phyloP scores from a whole-genome alignment of 768 basidiomycete species.

The Hebeloma cylindrosporum region DNA sequence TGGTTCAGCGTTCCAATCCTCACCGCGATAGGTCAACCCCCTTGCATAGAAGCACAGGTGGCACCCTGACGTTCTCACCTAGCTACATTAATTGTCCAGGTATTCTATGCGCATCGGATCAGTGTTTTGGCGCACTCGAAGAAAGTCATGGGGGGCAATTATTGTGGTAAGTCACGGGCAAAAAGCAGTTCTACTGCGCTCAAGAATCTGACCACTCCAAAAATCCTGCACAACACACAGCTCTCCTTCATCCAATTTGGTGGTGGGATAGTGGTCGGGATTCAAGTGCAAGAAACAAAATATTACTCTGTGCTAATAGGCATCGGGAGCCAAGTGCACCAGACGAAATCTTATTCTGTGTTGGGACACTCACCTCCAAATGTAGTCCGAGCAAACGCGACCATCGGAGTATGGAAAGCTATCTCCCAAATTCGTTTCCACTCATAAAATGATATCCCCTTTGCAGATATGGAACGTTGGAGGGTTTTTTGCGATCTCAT shows the following conservation, averaged over 20 bases:
- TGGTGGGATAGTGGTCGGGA: slow-evolving; percentile 13
- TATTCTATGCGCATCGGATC: slow-evolving; percentile 16
- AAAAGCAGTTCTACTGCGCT: too few relatives aligned
- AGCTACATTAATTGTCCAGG: slow-evolving; percentile 16
- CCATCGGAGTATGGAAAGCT: too few relatives aligned
- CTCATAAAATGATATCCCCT: too few relatives aligned
- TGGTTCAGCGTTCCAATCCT: slow-evolving; percentile 20
- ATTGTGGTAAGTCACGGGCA: slow-evolving; percentile 10
- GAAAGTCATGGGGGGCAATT: slow-evolving; percentile 3
- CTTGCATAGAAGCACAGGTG: neutral
- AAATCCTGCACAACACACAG: neutral
- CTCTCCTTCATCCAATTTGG: slow-evolving; percentile 3
- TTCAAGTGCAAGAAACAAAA: slow-evolving; percentile 14
- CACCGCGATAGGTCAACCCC: slow-evolving; percentile 10
- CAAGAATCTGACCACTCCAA: neutral
- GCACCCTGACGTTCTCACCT: neutral
- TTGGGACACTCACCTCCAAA: neutral
- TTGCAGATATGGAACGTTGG: slow-evolving; percentile 16
- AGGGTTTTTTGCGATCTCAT: slow-evolving; percentile 16
- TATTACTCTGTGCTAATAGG: slow-evolving; percentile 11
- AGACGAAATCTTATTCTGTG: neutral
- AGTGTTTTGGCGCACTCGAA: slow-evolving; percentile 6
- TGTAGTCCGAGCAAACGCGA: too few relatives aligned
- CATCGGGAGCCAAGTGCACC: neutral
- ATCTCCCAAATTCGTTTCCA: too few relatives aligned